Evolutionary conservation across 2,329 filamentous ascomycete species (phyloP), one percentile per base, ranked within the genome.

Genomic region (Arthrinium puccinioides): DNA sequence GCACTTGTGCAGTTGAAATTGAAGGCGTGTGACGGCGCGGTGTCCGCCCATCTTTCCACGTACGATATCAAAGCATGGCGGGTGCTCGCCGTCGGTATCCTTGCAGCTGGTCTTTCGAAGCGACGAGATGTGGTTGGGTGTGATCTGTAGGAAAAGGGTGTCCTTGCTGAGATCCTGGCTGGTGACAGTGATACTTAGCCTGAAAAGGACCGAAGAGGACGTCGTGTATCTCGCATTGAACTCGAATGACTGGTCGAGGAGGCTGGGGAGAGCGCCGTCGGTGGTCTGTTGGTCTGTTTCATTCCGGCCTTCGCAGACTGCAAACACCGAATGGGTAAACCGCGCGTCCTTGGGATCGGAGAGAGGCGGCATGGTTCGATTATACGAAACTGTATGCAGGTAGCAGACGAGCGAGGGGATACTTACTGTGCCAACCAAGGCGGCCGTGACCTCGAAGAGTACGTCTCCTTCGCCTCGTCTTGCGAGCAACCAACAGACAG

Each of bases 171-270:
- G 28, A 25, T 23, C 4, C 10, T 18, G 18, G 33, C 28, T 14
- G 33, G 11, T 28, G 23, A 36, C 28, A 24, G 33, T 16, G 9
- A 36, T 9, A 15, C 24, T 36, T 14, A 36, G 19, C 10, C 24
- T 23, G 18, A 36, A 36, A n/a, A 36, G 33, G 18, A 28, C 24
- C 24, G 33, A 36, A 6, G 24, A 20, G 24, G 33, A 28, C 9
- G 24, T 16, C 7, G 20, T 36, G 24, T 36, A 20, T 6, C 20
- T 15, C 11, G 24, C 24, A 15, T 36, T 24, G 11, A 36, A 18
- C 28, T 14, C 28, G 4, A 36, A 21, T 11, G 33, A 9, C 16
- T 14, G 16, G 24, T 36, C 33, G n/a, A 27, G 16, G 24, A 36
- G 9, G 18, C 26, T n/a, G n/a, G 20, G 20, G 20, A n/a, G 14